Conservation (phyloP, 345 rosid species). For the Aquilaria sinensis region DNA sequence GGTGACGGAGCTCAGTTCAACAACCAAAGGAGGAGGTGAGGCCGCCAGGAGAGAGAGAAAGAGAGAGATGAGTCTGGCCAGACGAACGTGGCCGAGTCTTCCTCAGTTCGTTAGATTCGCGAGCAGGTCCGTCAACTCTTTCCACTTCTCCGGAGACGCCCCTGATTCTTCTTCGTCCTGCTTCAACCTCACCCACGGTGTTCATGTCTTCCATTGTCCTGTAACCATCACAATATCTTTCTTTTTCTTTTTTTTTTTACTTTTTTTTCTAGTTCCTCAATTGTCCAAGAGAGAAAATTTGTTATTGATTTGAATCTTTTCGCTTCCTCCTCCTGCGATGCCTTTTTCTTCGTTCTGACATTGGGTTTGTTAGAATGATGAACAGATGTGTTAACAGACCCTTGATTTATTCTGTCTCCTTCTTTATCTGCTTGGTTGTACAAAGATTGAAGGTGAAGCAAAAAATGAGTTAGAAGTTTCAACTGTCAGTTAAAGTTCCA, state of each 20-base stretch:
- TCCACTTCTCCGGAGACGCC: constrained; percentile 36
- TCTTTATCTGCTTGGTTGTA: too few species aligned
- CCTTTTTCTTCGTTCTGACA: too few species aligned
- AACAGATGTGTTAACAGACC: too few species aligned
- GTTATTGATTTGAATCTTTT: too few species aligned
- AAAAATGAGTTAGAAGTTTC: too few species aligned
- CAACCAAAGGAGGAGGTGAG: neutral
- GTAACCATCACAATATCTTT: constrained; percentile 26
- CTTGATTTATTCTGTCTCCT: too few species aligned
- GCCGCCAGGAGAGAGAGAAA: neutral
- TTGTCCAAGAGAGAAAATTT: too few species aligned
- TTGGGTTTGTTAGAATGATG: too few species aligned
- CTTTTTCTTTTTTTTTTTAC: neutral
- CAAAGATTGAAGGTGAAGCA: too few species aligned
- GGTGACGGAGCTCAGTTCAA: too few species aligned
- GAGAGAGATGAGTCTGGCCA: constrained; percentile 26
- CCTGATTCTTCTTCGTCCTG: constrained; percentile 37
- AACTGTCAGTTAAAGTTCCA: neutral
- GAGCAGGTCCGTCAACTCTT: constrained; percentile 44
- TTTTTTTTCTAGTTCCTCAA: neutral
- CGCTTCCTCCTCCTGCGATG: too few species aligned
- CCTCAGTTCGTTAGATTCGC: constrained; percentile 34
- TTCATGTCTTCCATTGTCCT: constrained; percentile 93
- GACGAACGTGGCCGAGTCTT: constrained; percentile 26
- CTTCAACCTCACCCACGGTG: constrained; percentile 54